phyloP scores from a whole-genome alignment of 2,329 filamentous ascomycete species.

The Thielaviopsis cerberus region DNA sequence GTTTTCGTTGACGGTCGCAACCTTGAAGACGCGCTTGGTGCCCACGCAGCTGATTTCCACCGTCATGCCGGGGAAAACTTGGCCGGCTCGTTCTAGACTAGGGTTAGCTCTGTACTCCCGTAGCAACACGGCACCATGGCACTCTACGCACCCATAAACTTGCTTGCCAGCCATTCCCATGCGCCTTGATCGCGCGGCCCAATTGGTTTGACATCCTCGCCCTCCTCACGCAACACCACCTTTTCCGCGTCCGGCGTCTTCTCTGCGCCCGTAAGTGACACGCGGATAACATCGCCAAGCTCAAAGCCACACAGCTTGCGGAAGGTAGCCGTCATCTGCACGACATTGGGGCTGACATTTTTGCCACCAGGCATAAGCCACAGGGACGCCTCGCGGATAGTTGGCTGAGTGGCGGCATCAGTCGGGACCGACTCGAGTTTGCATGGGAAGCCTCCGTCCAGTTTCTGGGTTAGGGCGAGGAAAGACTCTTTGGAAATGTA shows the following conservation, averaged over 20 bases:
- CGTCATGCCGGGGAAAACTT: slow-evolving; percentile 49
- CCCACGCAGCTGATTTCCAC: slow-evolving; percentile 38
- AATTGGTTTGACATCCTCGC: slow-evolving; percentile 13
- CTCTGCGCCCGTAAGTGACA: slow-evolving; percentile 36
- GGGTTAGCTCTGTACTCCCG: not conserved
- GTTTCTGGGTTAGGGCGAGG: slow-evolving; percentile 24
- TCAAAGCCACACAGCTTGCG: slow-evolving; percentile 56
- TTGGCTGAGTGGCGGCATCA: slow-evolving; percentile 14
- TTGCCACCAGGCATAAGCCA: slow-evolving; percentile 32
- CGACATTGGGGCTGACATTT: slow-evolving; percentile 46
- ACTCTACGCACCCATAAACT: slow-evolving; percentile 19
- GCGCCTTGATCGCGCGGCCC: slow-evolving; percentile 16
- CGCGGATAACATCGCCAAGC: slow-evolving; percentile 43
- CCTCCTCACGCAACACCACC: slow-evolving; percentile 43
- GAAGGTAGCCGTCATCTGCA: slow-evolving; percentile 56
- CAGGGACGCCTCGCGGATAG: slow-evolving; percentile 27
- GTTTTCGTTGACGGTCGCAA: slow-evolving; percentile 8
- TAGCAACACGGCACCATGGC: not conserved
- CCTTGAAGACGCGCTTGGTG: slow-evolving; percentile 15
- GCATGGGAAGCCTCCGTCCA: slow-evolving; percentile 27
- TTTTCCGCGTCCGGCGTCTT: slow-evolving; percentile 34
- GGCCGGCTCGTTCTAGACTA: slow-evolving; percentile 39
- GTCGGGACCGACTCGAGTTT: slow-evolving; percentile 19
- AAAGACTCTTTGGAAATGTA: slow-evolving; percentile 30
- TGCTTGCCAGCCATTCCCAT: slow-evolving; percentile 22